Percentiles rank a stretch among this genome's conserved stretches.
Evolutionary conservation across 2,329 filamentous ascomycete species (phyloP).

Genomic region (Ophiosphaerella herpotricha): DNA sequence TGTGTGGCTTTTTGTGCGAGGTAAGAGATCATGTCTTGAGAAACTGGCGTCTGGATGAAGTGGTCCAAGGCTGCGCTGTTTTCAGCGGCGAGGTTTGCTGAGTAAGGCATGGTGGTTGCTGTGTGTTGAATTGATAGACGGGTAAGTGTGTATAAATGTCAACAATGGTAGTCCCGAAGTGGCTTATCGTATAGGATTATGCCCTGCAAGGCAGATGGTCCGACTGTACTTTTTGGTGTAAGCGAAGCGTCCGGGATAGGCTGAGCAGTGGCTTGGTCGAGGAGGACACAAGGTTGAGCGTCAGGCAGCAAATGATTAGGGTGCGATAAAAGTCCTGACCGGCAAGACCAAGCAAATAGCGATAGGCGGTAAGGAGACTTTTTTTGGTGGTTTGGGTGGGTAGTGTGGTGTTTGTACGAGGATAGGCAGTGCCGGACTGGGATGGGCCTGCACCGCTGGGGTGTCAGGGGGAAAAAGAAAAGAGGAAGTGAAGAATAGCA

Average conservation of each 20-base stretch:
- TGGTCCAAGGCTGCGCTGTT: constrained; percentile 78
- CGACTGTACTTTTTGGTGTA: constrained; percentile 40
- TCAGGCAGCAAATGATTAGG: constrained; percentile 35
- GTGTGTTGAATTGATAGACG: constrained; percentile 16
- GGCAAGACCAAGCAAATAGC: constrained; percentile 30
- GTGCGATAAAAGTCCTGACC: constrained; percentile 33
- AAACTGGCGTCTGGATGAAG: constrained; percentile 79
- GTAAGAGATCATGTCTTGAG: constrained; percentile 75
- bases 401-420: constrained; percentile 24
- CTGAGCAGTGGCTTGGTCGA: constrained; percentile 33
- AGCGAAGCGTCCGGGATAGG: constrained; percentile 41
- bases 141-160: constrained; percentile 19
- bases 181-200: constrained; percentile 26
- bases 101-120: constrained; percentile 50
- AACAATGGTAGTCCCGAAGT: constrained; percentile 7
- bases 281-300: constrained; percentile 32
- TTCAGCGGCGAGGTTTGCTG: constrained; percentile 49
- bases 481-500: constrained; percentile 33
- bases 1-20: constrained; percentile 74
- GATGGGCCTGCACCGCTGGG: constrained; percentile 35
- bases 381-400: constrained; percentile 13
- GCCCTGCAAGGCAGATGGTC: constrained; percentile 36
- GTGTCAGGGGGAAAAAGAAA: constrained; percentile 29
- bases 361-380: constrained; percentile 26
- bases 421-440: constrained; percentile 32